Percentiles rank a stretch among this genome's conserved stretches.
Evolutionary conservation across 208 protist species (phyloP).

Genomic region (Porcisia deanei): DNA sequence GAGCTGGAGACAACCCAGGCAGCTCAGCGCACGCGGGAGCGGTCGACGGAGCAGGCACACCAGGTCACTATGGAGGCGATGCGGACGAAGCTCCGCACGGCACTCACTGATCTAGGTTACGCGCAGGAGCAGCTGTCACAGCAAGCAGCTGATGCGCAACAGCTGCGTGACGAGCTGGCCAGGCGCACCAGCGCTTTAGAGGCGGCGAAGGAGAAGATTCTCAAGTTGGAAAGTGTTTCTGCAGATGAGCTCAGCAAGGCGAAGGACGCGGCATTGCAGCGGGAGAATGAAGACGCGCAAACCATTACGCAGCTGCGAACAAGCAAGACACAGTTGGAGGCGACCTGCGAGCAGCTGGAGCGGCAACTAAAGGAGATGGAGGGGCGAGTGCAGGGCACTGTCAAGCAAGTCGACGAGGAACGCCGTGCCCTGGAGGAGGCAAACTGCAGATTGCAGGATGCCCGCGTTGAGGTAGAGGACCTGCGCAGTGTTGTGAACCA

Average conservation of each 20-base stretch:
- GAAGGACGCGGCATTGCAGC: constrained; percentile 30
- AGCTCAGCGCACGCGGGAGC: constrained; percentile 57
- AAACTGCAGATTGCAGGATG: constrained; percentile 38
- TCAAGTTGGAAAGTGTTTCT: constrained; percentile 16
- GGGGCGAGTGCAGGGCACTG: constrained; percentile 43
- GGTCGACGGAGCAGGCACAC: constrained; percentile 53
- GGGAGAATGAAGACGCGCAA: constrained; percentile 40
- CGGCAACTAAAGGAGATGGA: constrained; percentile 47
- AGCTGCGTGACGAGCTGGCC: constrained; percentile 59
- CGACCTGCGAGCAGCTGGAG: constrained; percentile 43
- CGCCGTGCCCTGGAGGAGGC: constrained; percentile 50
- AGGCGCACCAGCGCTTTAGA: constrained; percentile 43
- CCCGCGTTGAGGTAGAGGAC: constrained; percentile 49
- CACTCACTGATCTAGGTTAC: constrained; percentile 44
- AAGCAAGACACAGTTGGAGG: constrained; percentile 47
- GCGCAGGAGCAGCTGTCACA: constrained; percentile 71
- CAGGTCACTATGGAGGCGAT: constrained; percentile 53
- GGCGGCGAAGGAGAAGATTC: constrained; percentile 24
- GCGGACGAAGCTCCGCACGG: constrained; percentile 46
- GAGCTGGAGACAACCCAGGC: constrained; percentile 59
- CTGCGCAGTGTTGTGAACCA: constrained; percentile 35
- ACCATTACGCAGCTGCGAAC: constrained; percentile 25
- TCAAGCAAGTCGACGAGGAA: constrained; percentile 53
- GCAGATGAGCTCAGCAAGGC: constrained; percentile 28
- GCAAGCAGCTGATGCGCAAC: constrained; percentile 49